Percentiles rank a stretch among this genome's conserved stretches.
Evolutionary conservation across 306 rosid species (phyloP).

Genomic region (Sindora glabra): DNA sequence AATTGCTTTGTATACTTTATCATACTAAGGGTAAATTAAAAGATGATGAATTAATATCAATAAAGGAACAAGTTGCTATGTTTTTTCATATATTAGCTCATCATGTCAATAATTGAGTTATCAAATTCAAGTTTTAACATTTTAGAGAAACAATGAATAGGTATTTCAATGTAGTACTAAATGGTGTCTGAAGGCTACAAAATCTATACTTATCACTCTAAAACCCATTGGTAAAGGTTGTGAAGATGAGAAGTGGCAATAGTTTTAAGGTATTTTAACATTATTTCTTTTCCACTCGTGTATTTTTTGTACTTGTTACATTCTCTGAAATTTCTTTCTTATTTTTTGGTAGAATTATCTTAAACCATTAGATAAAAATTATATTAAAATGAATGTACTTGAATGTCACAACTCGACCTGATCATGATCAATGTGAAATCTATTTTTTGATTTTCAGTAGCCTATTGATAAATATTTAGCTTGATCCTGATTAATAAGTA

Average conservation of each 20-base stretch:
- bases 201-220: not conserved
- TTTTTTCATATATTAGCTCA: not conserved
- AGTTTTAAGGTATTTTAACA: not conserved
- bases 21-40: not conserved
- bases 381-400: not conserved
- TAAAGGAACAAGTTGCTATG: not conserved
- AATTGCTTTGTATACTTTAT: too few species aligned
- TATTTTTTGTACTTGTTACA: too few species aligned
- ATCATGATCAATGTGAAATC: too few species aligned
- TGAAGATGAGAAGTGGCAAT: not conserved
- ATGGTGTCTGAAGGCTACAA: not conserved
- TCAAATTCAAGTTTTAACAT: not conserved
- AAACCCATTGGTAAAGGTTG: not conserved
- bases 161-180: not conserved
- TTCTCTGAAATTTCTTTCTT: too few species aligned
- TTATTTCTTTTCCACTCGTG: too few species aligned
- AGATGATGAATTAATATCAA: not conserved
- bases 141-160: too few species aligned
- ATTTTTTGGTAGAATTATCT: not conserved
- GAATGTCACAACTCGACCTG: too few species aligned
- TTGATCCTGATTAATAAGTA: too few species aligned
- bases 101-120: not conserved
- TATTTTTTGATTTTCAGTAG: too few species aligned
- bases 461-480: too few species aligned
- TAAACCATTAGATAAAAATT: not conserved